Evolutionary conservation across 768 basidiomycete genomes (phyloP), one percentile per base, ranked within the genome.

Genomic region (Agaricus blazei): DNA sequence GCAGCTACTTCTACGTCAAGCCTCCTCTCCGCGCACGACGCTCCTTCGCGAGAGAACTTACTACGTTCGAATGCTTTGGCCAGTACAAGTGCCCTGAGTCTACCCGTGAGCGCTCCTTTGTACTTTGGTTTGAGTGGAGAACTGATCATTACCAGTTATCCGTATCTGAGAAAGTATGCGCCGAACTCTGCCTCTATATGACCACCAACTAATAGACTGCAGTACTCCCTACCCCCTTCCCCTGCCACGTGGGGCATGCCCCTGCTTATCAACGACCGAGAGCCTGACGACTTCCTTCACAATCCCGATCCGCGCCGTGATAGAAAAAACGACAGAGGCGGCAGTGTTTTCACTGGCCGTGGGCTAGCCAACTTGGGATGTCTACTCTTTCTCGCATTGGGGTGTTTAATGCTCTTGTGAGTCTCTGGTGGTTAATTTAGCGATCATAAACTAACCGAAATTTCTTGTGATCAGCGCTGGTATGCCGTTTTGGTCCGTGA

Each of bases 311-410:
- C 82, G 2, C 70, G 65, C 28, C 71, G 80, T 8, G 81, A 85
- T 58, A 65, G 73, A 37, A 74, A 71, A 62, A 75, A 72, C 23
- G 81, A 85, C 64, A 63, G 38, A 36, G 78, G 81, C 6, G 83
- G 84, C 5, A 71, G 74, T 46, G 75, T 88, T 50, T 81, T 80
- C 58, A 85, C 86, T 31, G 50, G 63, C 3, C 72, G 87, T 58
- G 88, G 87, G 2, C 59, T 86, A 51, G 73, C 72, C 5, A 89
- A 89, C 61, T 71, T 83, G 3, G 78, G 85, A 1, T 87, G 81
- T 62, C 70, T 88, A 19, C 65, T 75, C 46, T 57, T 86, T 48
- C 74, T 88, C 26, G 72, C 65, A 3, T 51, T 69, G 1, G 75
- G 72, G 2, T 70, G 71, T 46, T 34, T 81, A 9, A 68, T 68